Base-by-base conservation (phyloP, 129 eudicot species). In the Lonicera japonica region DNA sequence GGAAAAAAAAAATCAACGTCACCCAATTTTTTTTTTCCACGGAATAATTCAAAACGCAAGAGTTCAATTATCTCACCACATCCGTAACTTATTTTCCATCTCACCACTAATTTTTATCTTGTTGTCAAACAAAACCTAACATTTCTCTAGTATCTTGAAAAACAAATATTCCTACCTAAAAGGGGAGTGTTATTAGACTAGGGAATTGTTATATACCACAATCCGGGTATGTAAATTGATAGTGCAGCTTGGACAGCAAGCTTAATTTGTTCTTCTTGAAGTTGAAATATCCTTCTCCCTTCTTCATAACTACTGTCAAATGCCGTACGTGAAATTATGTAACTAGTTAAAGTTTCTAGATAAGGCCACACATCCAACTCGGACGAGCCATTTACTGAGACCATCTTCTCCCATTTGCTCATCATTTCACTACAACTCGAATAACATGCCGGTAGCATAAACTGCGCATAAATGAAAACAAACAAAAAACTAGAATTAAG, bases 181-280 rank as follows among this genome's bases (percentile, higher is more conserved):
- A 19, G 45, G 38, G n/a, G n/a, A n/a, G n/a, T n/a, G n/a, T n/a
- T n/a, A n/a, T n/a, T n/a, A n/a, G n/a, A n/a, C n/a, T n/a, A n/a
- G n/a, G n/a, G n/a, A 3, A 12, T 14, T 5, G 5, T 0, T 11
- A 5, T 21, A 8, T 53, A 65, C 70, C 70, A 51, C 17, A 13
- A 52, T n/a, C 70, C 70, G n/a, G 70, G 70, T 16, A 65, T 65
- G 43, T 65, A 65, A 17, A 65, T 50, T 14, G 70, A 65, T 21
- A 11, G 25, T 5, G 17, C 8, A 18, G 60, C 60, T 0, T 0
- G 60, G n/a, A 65, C 22, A 0, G 51, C 43, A 9, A 25, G 40
- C 11, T 21, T 21, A n/a, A 41, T 23, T 25, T 51, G 70, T 53
- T 65, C 70, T 34, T 41, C 10, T 8, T 51, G 56, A 5, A 65